Evolutionary conservation across 148 eudicot species (phyloP), one percentile per base, ranked within the genome.

Genomic region (Amaranthus hypochondriacus): DNA sequence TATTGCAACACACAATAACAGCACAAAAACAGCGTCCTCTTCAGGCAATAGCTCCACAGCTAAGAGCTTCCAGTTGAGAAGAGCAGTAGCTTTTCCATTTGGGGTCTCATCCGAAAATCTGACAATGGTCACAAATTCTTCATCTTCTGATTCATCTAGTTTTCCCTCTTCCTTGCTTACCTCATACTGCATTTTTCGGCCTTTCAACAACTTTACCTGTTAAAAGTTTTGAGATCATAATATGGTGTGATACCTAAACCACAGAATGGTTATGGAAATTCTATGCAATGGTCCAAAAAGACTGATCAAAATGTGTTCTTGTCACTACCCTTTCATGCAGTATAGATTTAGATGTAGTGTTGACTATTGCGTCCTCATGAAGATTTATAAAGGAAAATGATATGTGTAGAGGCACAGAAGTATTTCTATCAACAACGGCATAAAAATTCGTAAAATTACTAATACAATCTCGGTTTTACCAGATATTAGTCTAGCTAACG

Each of bases 71-170:
- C 98, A 95, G 77, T 95, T 95, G 8, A 95, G 63, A 15, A 95
- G 92, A 50, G 93, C 97, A 0, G 98, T 92, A 62, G 98, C 98
- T 79, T 85, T 92, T 64, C 98, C 98, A 47, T 50, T 78, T 5
- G 92, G 96, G 82, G 83, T 80, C 21, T 92, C 98, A 9, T 92
- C 96, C 7, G 96, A 81, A 86, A 71, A 84, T 68, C 97, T 83
- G 53, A 95, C 77, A 4, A 95, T 76, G 0, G 97, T 95, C 75
- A 95, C 84, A 69, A 85, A 95, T 14, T 79, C 92, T 50, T 63
- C 74, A 42, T 67, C 71, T 13, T 66, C 72, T 47, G 64, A 66
- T 3, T 79, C 21, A 60, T 14, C 65, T 11, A 55, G 63, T 15
- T 49, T 74, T 18, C 51, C 70, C 60, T 67, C 71, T 53, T 77